Conservation (phyloP, 371 early-diverging fungal genomes). For the Mucor saturninus region DNA sequence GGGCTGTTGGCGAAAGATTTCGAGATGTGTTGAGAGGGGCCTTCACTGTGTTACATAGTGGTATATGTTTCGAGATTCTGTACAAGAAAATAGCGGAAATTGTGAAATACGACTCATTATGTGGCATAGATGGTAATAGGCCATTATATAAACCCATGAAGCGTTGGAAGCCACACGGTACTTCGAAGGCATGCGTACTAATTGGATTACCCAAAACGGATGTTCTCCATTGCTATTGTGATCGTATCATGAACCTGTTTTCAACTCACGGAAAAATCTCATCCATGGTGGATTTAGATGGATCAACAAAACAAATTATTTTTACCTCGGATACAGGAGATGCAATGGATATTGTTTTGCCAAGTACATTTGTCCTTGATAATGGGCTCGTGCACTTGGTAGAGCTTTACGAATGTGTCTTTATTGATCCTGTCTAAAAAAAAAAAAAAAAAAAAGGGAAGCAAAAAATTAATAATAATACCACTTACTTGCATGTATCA, state of each 20-base stretch:
- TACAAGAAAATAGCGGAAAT: not conserved
- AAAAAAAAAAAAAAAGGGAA: no score
- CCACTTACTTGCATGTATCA: no score
- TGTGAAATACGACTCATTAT: not conserved
- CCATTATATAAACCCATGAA: not conserved
- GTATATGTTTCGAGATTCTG: not conserved
- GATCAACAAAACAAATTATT: not conserved
- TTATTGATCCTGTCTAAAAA: no score
- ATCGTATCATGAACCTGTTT: not conserved
- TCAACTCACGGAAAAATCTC: slow-evolving; percentile 1
- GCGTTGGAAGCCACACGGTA: not conserved
- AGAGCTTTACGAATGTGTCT: not conserved
- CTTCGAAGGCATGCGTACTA: not conserved
- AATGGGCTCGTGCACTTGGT: slow-evolving; percentile 3
- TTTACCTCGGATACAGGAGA: not conserved
- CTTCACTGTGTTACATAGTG: slow-evolving; percentile 11
- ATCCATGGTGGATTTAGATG: slow-evolving; percentile 1
- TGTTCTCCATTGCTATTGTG: not conserved
- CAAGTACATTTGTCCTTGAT: slow-evolving; percentile 3
- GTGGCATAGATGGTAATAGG: not conserved
- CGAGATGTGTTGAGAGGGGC: slow-evolving; percentile 1
- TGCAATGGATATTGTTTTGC: slow-evolving; percentile 5
- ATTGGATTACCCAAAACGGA: slow-evolving; percentile 3
- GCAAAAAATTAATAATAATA: no score
- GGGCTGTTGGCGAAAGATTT: not conserved